Conservation (phyloP, 345 rosid genomes). For the Excoecaria cochinchinensis region DNA sequence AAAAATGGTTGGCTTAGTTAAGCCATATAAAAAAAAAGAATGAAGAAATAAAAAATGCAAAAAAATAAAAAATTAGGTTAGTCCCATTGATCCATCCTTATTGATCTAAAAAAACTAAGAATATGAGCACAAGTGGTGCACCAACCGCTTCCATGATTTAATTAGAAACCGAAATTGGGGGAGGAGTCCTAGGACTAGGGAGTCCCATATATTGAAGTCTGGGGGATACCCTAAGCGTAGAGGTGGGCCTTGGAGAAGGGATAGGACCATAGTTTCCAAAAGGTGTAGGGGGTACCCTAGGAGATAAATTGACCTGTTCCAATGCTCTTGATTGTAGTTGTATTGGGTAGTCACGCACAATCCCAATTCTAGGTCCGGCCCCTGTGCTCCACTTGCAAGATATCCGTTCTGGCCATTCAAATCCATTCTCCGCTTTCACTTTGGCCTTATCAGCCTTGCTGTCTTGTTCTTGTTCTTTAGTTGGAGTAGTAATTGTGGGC, state of each 20-base stretch:
- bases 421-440: background rate
- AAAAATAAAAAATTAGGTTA: slow-evolving; percentile 2
- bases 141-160: background rate
- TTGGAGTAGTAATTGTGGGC: slow-evolving; percentile 3
- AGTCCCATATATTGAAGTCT: slow-evolving; percentile 74
- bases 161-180: slow-evolving; percentile 23
- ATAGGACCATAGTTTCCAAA: slow-evolving; percentile 52
- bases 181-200: slow-evolving; percentile 58
- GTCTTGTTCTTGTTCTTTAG: slow-evolving; percentile 26
- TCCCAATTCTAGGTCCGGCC: slow-evolving; percentile 80
- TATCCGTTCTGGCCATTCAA: slow-evolving; percentile 35
- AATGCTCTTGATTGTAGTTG: slow-evolving; percentile 66
- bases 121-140: slow-evolving; percentile 12
- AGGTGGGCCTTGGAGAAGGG: slow-evolving; percentile 89
- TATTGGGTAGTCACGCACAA: slow-evolving; percentile 80
- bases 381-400: slow-evolving; percentile 74
- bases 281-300: slow-evolving; percentile 46
- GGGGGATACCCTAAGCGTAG: slow-evolving; percentile 69
- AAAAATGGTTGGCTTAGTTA: background rate
- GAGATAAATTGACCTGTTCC: slow-evolving; percentile 84
- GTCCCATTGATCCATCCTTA: slow-evolving; percentile 7
- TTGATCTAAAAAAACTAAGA: background rate
- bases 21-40: background rate
- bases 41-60: background rate
- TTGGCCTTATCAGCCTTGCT: background rate